Conservation (phyloP, 257 asterid species). For the Nicotiana otophora region DNA sequence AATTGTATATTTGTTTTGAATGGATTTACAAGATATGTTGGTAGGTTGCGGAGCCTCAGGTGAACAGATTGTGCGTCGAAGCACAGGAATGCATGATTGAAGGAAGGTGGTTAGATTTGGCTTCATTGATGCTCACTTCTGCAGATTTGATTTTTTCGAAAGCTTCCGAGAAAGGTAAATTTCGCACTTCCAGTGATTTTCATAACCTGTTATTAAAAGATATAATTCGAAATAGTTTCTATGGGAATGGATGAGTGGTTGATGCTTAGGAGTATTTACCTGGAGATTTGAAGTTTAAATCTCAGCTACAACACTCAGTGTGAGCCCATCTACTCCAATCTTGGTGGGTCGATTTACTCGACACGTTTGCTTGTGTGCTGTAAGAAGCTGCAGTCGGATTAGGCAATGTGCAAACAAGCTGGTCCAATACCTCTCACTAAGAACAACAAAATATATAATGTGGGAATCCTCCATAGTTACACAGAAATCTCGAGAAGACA, state of each 20-base stretch:
- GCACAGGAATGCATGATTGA: conserved; percentile 59
- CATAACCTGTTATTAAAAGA: background rate
- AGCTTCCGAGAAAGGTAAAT: conserved; percentile 75
- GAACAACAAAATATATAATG: background rate
- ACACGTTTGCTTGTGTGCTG: background rate
- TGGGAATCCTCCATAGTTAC: background rate
- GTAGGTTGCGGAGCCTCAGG: conserved; percentile 76
- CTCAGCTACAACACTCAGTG: background rate
- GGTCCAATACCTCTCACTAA: background rate
- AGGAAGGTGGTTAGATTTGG: conserved; percentile 70
- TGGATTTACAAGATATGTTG: background rate
- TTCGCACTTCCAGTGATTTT: background rate
- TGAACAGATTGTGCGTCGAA: conserved; percentile 55
- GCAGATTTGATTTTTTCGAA: conserved; percentile 73
- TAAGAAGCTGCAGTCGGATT: background rate
- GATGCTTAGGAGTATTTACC: background rate
- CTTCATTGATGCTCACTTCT: conserved; percentile 68
- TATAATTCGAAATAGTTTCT: background rate
- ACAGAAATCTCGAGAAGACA: background rate
- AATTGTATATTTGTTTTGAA: conserved; percentile 1
- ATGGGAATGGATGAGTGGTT: background rate
- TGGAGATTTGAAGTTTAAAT: background rate
- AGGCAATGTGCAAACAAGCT: background rate
- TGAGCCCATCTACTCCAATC: background rate
- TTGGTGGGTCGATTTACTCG: background rate